Base-by-base conservation (phyloP, 805 yeast species). In the Candida boidinii region DNA sequence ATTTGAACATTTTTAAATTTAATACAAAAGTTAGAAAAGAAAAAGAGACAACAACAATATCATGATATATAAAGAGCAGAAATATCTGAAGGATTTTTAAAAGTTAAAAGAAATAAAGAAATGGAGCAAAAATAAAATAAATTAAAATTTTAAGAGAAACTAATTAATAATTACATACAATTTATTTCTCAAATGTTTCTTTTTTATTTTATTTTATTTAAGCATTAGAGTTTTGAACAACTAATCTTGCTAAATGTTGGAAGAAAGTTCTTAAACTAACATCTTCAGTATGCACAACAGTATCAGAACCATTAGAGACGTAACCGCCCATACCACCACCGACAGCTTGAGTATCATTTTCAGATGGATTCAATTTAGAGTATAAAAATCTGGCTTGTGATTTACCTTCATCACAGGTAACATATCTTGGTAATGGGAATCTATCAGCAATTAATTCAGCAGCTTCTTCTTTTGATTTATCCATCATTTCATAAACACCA, bases 361-460 rank as follows among this genome's bases (percentile, higher is more conserved):
- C 86, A 29, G 95, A 81, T 26, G 98, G 98, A 58, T 94, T 92
- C 58, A 92, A 75, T 62, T 87, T 92, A 19, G 96, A 85, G 59
- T 86, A 77, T 59, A 92, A 70, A 70, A 92, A 92, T 62, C 99
- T 79, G 3, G 97, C 96, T 63, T 92, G 99, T 12, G 96, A 88
- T 35, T 96, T 96, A 49, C 98, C 97, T 48, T 90, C 96, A 55
- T 90, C 96, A 38, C 96, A 86, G 49, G 90, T 95, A 46, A 92
- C 88, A 53, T 90, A 92, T 61, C 98, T 76, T 30, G 99, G 99
- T 52, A 92, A 69, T 48, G 99, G 99, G 76, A 86, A 90, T 54
- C 99, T 74, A 54, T 92, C 97, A 24, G 82, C 75, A 49, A 92
- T 74, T 43, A 94, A 68, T 47, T 81, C 86, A 6, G 95, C 90